These are phyloP conservation scores for Diutina sp. DNA, from an alignment of 1,139 yeast species.

Conservation along the genomic window DNA sequence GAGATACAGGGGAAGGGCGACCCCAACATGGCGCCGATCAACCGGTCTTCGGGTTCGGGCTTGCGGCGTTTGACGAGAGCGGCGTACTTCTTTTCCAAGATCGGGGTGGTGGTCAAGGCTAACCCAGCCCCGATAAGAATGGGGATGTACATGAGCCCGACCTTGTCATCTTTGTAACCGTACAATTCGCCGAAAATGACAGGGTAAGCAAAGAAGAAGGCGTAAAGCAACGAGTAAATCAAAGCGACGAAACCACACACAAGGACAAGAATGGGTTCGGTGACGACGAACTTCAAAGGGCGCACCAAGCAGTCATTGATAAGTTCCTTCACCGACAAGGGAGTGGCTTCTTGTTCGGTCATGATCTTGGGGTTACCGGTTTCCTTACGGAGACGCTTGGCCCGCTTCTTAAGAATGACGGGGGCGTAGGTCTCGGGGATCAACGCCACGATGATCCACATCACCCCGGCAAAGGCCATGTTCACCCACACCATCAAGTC, in stretches of 20 bases:
- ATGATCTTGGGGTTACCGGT: slow-evolving; percentile 72
- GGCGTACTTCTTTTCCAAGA: slow-evolving; percentile 51
- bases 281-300: slow-evolving; percentile 60
- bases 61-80: slow-evolving; percentile 39
- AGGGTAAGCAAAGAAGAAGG: slow-evolving; percentile 86
- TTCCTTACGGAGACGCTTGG: slow-evolving; percentile 56
- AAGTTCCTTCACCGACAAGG: slow-evolving; percentile 51
- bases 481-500: slow-evolving; percentile 80
- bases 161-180: slow-evolving; percentile 52
- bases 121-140: slow-evolving; percentile 72
- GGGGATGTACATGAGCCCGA: slow-evolving; percentile 80
- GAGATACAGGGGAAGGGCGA: slow-evolving; percentile 85
- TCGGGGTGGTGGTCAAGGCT: slow-evolving; percentile 62
- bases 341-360: slow-evolving; percentile 86
- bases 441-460: slow-evolving; percentile 50
- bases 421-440: slow-evolving; percentile 92
- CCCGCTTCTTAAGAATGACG: slow-evolving; percentile 63
- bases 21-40: slow-evolving; percentile 82
- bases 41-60: slow-evolving; percentile 79
- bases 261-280: slow-evolving; percentile 76
- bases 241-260: slow-evolving; percentile 79
- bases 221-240: slow-evolving; percentile 77
- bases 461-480: slow-evolving; percentile 80
- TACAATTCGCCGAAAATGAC: slow-evolving; percentile 57
- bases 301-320: slow-evolving; percentile 55